These are phyloP conservation scores for Podosphaera xanthii DNA, from an alignment of 2,329 filamentous ascomycete species.

Conservation along the genomic window DNA sequence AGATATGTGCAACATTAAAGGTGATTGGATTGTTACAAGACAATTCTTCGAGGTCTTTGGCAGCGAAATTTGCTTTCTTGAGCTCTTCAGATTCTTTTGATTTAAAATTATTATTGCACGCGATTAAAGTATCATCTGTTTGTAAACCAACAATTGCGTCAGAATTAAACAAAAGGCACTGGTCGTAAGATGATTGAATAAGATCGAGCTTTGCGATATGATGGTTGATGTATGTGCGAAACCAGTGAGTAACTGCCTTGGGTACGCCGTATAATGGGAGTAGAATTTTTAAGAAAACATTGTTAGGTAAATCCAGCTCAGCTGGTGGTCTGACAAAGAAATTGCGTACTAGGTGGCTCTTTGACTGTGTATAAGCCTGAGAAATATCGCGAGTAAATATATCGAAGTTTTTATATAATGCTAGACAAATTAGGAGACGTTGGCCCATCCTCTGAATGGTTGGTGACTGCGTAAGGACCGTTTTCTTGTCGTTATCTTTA, in stretches of 20 bases:
- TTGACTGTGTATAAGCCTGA: neutral
- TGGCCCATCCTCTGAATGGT: slow-evolving; percentile 4
- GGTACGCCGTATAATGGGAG: neutral
- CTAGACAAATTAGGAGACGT: slow-evolving; percentile 3
- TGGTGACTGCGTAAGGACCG: slow-evolving; percentile 4
- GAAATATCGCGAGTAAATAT: neutral
- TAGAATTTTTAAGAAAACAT: neutral
- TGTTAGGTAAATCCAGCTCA: neutral
- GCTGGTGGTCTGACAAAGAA: neutral
- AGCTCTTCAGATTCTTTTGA: neutral
- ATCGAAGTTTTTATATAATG: neutral
- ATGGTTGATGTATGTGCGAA: neutral
- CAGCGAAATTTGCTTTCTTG: too few species aligned
- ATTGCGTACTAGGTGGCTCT: neutral
- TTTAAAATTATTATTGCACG: neutral
- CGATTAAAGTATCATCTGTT: neutral
- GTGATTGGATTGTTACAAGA: neutral
- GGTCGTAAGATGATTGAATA: neutral
- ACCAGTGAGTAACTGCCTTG: neutral
- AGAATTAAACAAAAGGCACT: neutral
- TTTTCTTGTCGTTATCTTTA: slow-evolving; percentile 3
- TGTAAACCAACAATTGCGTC: neutral
- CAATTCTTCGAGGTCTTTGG: too few species aligned
- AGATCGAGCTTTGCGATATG: neutral
- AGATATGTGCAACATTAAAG: neutral